Evolutionary conservation across 805 yeast species (phyloP).

Genomic region (Metschnikowia anglica): DNA sequence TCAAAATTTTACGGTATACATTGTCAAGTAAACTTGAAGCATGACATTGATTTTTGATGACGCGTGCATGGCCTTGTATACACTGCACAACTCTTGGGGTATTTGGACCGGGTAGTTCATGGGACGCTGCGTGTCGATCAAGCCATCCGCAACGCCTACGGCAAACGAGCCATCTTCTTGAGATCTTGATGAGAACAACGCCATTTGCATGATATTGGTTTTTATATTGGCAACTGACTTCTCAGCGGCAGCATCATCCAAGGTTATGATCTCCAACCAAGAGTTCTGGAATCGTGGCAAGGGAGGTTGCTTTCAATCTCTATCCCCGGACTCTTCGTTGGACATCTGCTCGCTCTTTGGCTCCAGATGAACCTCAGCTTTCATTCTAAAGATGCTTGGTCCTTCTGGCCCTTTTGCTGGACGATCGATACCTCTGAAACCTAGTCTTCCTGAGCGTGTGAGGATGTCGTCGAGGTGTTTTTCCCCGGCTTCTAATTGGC

Average conservation of each 20-base stretch:
- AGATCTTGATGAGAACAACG: background rate
- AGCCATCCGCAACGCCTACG: constrained; percentile 1
- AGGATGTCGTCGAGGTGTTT: too few species aligned
- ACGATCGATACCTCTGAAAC: too few species aligned
- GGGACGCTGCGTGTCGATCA: background rate
- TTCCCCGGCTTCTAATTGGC: too few species aligned
- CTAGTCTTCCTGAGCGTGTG: too few species aligned
- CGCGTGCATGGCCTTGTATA: background rate
- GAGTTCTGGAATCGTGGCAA: too few species aligned
- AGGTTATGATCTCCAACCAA: background rate
- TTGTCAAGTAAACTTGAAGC: background rate
- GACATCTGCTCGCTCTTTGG: too few species aligned
- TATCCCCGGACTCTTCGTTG: too few species aligned
- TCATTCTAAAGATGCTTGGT: too few species aligned
- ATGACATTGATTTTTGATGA: too few species aligned
- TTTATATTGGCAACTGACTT: background rate
- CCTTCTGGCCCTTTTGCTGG: too few species aligned
- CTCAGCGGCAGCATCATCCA: background rate
- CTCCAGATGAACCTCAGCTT: too few species aligned
- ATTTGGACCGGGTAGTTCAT: background rate
- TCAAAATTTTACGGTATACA: background rate
- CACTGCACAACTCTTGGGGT: background rate
- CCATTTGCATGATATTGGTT: background rate
- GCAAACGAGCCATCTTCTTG: background rate
- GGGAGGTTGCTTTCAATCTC: too few species aligned